Evolutionary conservation across 2,329 filamentous ascomycete species (phyloP).

Genomic region (Fusarium clavum): DNA sequence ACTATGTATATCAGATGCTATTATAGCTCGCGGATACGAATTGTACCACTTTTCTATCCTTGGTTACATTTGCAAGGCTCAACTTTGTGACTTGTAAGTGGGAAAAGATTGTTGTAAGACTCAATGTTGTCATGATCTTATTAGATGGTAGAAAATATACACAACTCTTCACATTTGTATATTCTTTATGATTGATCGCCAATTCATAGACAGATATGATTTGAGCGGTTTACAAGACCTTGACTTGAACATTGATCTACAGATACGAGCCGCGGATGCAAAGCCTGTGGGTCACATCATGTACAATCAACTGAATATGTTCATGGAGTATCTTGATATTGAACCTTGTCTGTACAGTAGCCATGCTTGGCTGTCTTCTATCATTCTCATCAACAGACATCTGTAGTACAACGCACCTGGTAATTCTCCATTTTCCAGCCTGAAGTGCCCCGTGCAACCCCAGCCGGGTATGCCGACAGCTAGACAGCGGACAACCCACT

Average conservation of each 20-base stretch:
- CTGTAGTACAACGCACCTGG: background rate
- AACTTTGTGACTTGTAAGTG: background rate
- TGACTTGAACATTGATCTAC: background rate
- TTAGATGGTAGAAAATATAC: background rate
- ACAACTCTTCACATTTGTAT: background rate
- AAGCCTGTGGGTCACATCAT: too few relatives aligned
- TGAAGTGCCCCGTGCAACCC: constrained; percentile 19
- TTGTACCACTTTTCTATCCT: constrained; percentile 15
- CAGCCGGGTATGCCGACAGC: constrained; percentile 15
- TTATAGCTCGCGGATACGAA: constrained; percentile 25
- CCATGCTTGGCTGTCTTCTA: background rate
- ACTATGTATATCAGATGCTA: constrained; percentile 15
- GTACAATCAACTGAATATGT: background rate
- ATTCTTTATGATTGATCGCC: background rate
- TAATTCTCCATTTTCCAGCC: background rate
- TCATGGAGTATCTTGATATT: background rate
- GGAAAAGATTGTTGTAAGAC: background rate
- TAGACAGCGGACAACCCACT: constrained; percentile 1
- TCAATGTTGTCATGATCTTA: background rate
- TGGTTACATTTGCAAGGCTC: constrained; percentile 1
- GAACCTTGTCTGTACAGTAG: background rate
- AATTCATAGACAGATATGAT: background rate
- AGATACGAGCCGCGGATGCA: too few relatives aligned
- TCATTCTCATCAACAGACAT: background rate
- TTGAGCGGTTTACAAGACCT: background rate